Evolutionary conservation across 2,329 filamentous ascomycete genomes (phyloP).

Genomic region (Exophiala xenobiotica): DNA sequence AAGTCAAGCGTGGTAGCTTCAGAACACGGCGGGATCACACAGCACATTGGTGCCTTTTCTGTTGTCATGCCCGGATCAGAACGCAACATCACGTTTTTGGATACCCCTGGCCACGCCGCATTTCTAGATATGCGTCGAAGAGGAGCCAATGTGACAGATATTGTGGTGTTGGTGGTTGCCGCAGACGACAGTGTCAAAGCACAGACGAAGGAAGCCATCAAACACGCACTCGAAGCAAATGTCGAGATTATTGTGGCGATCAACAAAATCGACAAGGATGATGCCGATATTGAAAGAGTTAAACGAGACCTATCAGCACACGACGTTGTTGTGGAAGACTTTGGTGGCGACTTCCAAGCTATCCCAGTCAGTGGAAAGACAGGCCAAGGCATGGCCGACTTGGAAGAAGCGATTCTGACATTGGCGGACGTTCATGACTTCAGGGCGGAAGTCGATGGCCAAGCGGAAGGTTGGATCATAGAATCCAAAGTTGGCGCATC

Average conservation of each 20-base stretch:
- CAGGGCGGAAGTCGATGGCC: constrained; percentile 72
- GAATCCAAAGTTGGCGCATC: constrained; percentile 84
- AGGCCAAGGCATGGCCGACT: constrained; percentile 81
- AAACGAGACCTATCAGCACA: constrained; percentile 82
- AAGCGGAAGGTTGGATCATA: constrained; percentile 88
- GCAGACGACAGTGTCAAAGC: constrained; percentile 97
- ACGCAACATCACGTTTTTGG: constrained; percentile 91
- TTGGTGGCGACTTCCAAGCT: constrained; percentile 88
- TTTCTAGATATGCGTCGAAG: constrained; percentile 95
- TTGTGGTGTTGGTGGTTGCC: constrained; percentile 91
- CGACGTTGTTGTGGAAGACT: constrained; percentile 90
- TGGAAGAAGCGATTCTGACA: constrained; percentile 86
- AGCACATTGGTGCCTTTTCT: constrained; percentile 97
- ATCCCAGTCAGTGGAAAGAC: constrained; percentile 92
- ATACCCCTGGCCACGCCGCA: constrained; percentile 93
- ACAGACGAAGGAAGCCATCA: constrained; percentile 93
- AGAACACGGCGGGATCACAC: constrained; percentile 95
- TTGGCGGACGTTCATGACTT: constrained; percentile 89
- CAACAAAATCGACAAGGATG: constrained; percentile 92
- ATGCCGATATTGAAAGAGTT: constrained; percentile 75
- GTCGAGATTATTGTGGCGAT: constrained; percentile 97
- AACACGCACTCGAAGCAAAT: constrained; percentile 80
- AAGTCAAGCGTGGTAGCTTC: constrained; percentile 88
- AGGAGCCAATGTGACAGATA: constrained; percentile 93
- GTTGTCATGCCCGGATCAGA: constrained; percentile 76